Conservation (phyloP, 2,329 filamentous ascomycete species). For the Fusarium concolor region DNA sequence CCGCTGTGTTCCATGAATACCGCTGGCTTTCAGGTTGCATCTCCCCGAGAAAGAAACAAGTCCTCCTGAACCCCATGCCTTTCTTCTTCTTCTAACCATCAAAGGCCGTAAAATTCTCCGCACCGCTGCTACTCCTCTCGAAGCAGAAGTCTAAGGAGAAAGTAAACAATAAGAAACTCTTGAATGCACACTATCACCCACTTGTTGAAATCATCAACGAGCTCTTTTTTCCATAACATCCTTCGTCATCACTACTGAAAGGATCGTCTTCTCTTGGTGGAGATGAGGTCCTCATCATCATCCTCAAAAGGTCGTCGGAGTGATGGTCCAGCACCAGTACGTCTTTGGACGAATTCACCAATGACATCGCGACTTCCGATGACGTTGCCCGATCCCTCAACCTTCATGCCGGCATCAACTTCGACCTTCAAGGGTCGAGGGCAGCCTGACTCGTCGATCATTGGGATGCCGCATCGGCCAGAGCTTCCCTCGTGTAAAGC, state of each 20-base stretch:
- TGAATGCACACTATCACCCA: background rate
- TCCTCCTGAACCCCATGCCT: slow-evolving; percentile 7
- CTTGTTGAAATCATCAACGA: background rate
- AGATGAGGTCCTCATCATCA: slow-evolving; percentile 29
- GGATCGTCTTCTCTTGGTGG: slow-evolving; percentile 43
- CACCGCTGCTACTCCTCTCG: background rate
- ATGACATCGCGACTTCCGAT: slow-evolving; percentile 53
- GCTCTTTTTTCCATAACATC: background rate
- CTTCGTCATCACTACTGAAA: slow-evolving; percentile 16
- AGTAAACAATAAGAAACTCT: slow-evolving; percentile 1
- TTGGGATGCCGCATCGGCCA: slow-evolving; percentile 55
- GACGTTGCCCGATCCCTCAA: slow-evolving; percentile 59
- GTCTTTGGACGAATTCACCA: slow-evolving; percentile 44
- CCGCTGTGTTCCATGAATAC: background rate
- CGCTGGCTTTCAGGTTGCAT: background rate
- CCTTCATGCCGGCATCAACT: slow-evolving; percentile 59
- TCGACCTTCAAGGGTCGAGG: slow-evolving; percentile 56
- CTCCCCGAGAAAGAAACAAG: background rate
- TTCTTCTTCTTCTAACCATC: slow-evolving; percentile 4
- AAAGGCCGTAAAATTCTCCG: slow-evolving; percentile 8
- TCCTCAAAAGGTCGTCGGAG: slow-evolving; percentile 36
- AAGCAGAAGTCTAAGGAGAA: background rate
- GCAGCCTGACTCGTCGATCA: slow-evolving; percentile 59
- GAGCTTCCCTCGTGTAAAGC: slow-evolving; percentile 58
- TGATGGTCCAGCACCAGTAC: slow-evolving; percentile 11